Evolutionary conservation across 495 filamentous ascomycete genomes (phyloP).

Genomic region (Lophiostoma macrostomum): DNA sequence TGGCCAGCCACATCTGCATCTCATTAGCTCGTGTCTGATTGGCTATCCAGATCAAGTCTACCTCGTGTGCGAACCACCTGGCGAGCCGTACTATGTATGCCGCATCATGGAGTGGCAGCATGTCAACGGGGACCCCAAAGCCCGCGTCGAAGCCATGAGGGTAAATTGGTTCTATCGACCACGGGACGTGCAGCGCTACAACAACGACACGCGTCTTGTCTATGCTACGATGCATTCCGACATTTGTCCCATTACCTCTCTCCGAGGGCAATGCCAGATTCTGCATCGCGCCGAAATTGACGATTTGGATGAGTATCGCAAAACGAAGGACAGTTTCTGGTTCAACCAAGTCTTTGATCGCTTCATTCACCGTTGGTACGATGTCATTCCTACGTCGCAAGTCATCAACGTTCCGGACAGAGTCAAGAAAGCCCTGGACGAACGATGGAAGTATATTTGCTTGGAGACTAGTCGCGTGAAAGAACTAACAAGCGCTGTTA

Average conservation of each 20-base stretch:
- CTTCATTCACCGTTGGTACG: conserved; percentile 96
- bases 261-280: conserved; percentile 91
- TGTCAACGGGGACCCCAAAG: conserved; percentile 60
- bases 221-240: conserved; percentile 99
- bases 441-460: conserved; percentile 91
- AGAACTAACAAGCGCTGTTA: conserved; percentile 93
- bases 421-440: conserved; percentile 91
- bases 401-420: conserved; percentile 94
- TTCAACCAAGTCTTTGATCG: conserved; percentile 97
- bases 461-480: conserved; percentile 89
- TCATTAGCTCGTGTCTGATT: conserved; percentile 2
- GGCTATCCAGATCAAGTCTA: conserved; percentile 80
- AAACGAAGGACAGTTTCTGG: conserved; percentile 82
- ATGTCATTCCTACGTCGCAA: conserved; percentile 84
- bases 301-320: conserved; percentile 79
- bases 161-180: conserved; percentile 99
- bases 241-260: conserved; percentile 82
- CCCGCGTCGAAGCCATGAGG: conserved; percentile 79
- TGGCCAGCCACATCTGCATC: conserved; percentile 1
- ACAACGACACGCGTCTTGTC: conserved; percentile 80
- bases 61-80: conserved; percentile 94
- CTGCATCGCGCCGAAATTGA: conserved; percentile 80
- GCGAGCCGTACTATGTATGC: conserved; percentile 95
- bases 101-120: conserved; percentile 98
- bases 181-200: conserved; percentile 88